A percentile compares a stretch with the other conserved stretches of the same genome.
Conservation (phyloP, 805 yeast species). For the Candida tibetensis region DNA sequence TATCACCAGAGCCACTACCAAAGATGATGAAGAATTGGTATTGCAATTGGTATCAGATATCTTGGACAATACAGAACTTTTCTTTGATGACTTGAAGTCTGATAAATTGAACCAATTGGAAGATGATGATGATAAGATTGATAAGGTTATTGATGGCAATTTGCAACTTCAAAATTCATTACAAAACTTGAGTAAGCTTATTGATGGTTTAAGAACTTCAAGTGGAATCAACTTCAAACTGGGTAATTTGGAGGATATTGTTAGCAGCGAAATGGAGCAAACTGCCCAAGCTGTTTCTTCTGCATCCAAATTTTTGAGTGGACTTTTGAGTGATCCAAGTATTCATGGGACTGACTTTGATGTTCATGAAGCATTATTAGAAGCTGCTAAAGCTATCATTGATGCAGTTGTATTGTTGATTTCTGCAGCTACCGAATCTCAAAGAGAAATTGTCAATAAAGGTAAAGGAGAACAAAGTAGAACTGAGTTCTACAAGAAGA, state of each 20-base stretch:
- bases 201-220: constrained; percentile 50
- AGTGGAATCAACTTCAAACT: constrained; percentile 25
- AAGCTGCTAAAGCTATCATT: constrained; percentile 78
- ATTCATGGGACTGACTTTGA: constrained; percentile 57
- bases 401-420: constrained; percentile 72
- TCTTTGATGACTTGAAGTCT: constrained; percentile 58
- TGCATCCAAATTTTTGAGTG: constrained; percentile 60
- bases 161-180: constrained; percentile 69
- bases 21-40: constrained; percentile 54
- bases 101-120: constrained; percentile 46
- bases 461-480: constrained; percentile 64
- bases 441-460: constrained; percentile 71
- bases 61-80: constrained; percentile 60
- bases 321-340: constrained; percentile 51
- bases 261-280: constrained; percentile 67
- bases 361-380: constrained; percentile 71
- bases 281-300: constrained; percentile 68
- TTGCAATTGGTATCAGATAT: constrained; percentile 46
- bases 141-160: constrained; percentile 72
- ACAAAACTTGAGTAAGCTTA: constrained; percentile 52
- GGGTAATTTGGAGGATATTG: constrained; percentile 66
- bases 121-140: constrained; percentile 66
- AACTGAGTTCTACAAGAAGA: constrained; percentile 78
- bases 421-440: constrained; percentile 74
- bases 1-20: constrained; percentile 50